Evolutionary conservation across 2,329 filamentous ascomycete genomes (phyloP).

Genomic region (Xylaria sp.): DNA sequence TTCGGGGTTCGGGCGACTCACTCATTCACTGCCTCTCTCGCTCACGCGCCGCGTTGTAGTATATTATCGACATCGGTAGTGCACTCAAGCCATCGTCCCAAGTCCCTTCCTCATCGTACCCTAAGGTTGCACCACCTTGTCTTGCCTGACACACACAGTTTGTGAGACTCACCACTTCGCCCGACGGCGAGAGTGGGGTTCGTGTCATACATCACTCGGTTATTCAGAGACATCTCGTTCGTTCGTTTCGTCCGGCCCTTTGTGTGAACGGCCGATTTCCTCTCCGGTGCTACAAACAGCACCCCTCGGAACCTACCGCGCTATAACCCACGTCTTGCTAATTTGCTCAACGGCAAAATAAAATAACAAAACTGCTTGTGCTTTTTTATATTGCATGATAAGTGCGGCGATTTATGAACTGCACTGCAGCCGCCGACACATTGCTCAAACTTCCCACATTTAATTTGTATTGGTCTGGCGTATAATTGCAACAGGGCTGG

Average conservation of each 20-base stretch:
- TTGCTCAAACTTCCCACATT: constrained; percentile 39
- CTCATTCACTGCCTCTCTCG: not conserved
- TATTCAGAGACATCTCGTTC: constrained; percentile 53
- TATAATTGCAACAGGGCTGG: constrained; percentile 42
- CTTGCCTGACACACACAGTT: constrained; percentile 45
- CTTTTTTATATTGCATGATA: constrained; percentile 40
- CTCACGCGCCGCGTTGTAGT: not conserved
- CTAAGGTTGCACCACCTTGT: constrained; percentile 46
- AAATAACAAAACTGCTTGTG: constrained; percentile 29
- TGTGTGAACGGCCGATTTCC: constrained; percentile 46
- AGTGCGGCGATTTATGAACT: constrained; percentile 33
- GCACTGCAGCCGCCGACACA: constrained; percentile 40
- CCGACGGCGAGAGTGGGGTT: constrained; percentile 54
- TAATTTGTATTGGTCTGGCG: constrained; percentile 41
- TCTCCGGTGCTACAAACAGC: constrained; percentile 44
- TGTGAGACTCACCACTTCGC: constrained; percentile 50
- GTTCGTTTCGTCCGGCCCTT: constrained; percentile 43
- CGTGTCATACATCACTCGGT: constrained; percentile 54
- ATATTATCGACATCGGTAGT: constrained; percentile 1
- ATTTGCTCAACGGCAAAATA: constrained; percentile 7
- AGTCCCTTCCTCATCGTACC: constrained; percentile 22
- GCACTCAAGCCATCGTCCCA: constrained; percentile 13
- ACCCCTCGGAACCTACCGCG: constrained; percentile 47
- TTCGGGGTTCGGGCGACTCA: not conserved
- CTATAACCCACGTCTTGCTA: constrained; percentile 35